phyloP scores from a whole-genome alignment of 2,329 filamentous ascomycete genomes.

The Tympanopsis confertula region DNA sequence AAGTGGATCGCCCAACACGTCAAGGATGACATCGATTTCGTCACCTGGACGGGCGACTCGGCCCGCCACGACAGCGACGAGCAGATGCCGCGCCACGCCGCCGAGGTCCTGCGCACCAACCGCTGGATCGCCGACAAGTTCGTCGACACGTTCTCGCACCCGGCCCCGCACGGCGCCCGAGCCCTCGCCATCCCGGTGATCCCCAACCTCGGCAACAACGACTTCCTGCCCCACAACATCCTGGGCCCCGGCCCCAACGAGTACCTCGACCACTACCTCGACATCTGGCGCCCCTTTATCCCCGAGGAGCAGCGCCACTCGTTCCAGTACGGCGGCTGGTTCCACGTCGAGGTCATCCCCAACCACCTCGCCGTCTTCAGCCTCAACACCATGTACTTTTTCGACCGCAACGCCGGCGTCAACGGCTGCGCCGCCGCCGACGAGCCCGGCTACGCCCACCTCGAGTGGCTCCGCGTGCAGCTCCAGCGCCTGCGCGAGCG shows the following conservation, averaged over 20 bases:
- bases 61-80: conserved; percentile 85
- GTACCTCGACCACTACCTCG: conserved; percentile 67
- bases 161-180: conserved; percentile 33
- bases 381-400: conserved; percentile 94
- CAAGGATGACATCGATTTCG: conserved; percentile 72
- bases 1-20: conserved; percentile 74
- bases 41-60: conserved; percentile 86
- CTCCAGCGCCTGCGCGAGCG: conserved; percentile 70
- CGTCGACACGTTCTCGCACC: conserved; percentile 55
- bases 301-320: conserved; percentile 84
- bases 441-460: conserved; percentile 84
- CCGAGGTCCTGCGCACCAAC: conserved; percentile 72
- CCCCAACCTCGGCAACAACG: conserved; percentile 91
- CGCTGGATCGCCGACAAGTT: conserved; percentile 66
- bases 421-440: conserved; percentile 71
- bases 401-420: conserved; percentile 81
- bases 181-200: conserved; percentile 68
- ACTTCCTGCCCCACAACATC: conserved; percentile 94
- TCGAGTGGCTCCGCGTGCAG: conserved; percentile 91
- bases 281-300: conserved; percentile 78
- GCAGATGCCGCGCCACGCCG: conserved; percentile 59
- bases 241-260: conserved; percentile 73
- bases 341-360: conserved; percentile 83
- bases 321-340: conserved; percentile 90
- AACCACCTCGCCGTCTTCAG: conserved; percentile 79